Conservation (phyloP, 1,139 yeast genomes). For the Kurtzmaniella quercitrusa region DNA sequence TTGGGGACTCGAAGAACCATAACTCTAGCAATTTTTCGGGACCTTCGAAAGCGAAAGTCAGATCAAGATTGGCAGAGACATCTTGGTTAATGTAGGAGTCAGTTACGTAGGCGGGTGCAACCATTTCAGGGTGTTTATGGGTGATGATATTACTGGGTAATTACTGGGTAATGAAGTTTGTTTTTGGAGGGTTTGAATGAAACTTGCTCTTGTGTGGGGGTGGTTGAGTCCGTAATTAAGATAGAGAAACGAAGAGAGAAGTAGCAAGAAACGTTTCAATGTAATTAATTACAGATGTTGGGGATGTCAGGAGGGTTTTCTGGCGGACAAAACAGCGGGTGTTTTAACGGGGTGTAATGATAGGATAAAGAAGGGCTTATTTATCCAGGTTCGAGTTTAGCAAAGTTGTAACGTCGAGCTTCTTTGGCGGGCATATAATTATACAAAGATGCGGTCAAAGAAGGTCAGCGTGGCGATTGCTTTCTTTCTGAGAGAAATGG, state of each 20-base stretch:
- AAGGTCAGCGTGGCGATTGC: constrained; percentile 1
- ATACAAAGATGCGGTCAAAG: not conserved
- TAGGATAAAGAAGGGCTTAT: constrained; percentile 4
- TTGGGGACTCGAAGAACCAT: constrained; percentile 63
- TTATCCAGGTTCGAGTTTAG: constrained; percentile 43
- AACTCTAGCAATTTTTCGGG: constrained; percentile 91
- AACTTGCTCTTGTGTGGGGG: constrained; percentile 36
- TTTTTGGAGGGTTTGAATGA: constrained; percentile 22
- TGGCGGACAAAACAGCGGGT: constrained; percentile 9
- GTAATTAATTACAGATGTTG: constrained; percentile 19
- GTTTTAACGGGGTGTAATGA: constrained; percentile 3
- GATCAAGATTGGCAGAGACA: constrained; percentile 74
- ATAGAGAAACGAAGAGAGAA: constrained; percentile 44
- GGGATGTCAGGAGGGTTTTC: constrained; percentile 14
- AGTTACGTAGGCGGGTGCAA: constrained; percentile 40
- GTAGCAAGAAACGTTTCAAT: constrained; percentile 50
- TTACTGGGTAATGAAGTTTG: too few relatives aligned
- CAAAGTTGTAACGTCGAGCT: constrained; percentile 35
- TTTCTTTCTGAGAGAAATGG: not conserved
- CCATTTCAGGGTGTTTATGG: constrained; percentile 22
- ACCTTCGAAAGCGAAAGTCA: constrained; percentile 92
- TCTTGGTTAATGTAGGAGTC: constrained; percentile 69
- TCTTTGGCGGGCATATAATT: constrained; percentile 46
- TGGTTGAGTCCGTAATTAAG: constrained; percentile 11
- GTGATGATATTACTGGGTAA: too few relatives aligned